Evolutionary conservation across 805 yeast genomes (phyloP), one percentile per base, ranked within the genome.

Genomic region (Starmerella potacharoeniae): DNA sequence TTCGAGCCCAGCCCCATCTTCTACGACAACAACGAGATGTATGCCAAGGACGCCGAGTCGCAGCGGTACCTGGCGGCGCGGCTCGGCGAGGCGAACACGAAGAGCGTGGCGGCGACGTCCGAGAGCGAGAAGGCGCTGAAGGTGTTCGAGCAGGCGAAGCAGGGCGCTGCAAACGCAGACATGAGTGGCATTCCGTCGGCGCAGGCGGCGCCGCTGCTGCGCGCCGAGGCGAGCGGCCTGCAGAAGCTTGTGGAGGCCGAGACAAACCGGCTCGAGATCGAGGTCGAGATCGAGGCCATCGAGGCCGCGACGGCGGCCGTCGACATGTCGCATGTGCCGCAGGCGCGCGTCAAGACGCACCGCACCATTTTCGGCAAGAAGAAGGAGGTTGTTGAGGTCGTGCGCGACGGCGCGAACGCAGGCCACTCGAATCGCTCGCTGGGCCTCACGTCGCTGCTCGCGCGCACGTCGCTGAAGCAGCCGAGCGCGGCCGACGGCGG

Each of bases 1-100:
- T 93, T 85, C 64, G 78, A 86, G 59, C 96, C 97, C 1, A 83
- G 95, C 30, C 82, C 89, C 34, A 83, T 93, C 43, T 93, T 98
- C 98, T 97, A 91, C 69, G 98, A 93, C 65, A 97, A 93, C 69
- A 96, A 88, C 60, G 72, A 78, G 37, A 75, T 83, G 59, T 76
- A 81, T 1, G 73, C 77, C 5, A 76, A 77, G 45, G 37, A 43
- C 16, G 81, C 78, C 43, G 58, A 62, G 22, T 67, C 70, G 6
- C 62, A 68, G 54, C 59, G 63, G 48, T 66, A 59, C 52, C 61
- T 73, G 50, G 65, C 73, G 17, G 72, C 71, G 34, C 62, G 66
- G 52, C 65, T 72, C 13, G 61, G 64, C 31, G 68, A 69, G 29
- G 65, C 74, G 28, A 71, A 75, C n/a, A 69, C 68, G 40, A 73